phyloP scores from a whole-genome alignment of 352 stramenopile species.

The Phytophthora cryptogea region DNA sequence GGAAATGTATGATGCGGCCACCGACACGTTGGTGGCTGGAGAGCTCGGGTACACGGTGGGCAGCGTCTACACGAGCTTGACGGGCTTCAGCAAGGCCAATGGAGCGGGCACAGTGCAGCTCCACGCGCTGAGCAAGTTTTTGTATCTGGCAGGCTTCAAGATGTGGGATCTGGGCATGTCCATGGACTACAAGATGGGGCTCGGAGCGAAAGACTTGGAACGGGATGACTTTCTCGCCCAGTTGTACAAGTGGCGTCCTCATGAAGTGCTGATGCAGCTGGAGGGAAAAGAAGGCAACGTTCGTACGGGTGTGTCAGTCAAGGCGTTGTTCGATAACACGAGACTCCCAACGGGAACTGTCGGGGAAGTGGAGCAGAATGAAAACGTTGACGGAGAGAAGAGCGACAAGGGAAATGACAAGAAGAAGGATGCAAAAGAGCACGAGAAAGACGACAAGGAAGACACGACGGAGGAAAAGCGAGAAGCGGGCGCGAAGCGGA shows the following conservation, averaged over 20 bases:
- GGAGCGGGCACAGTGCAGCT: slow-evolving; percentile 87
- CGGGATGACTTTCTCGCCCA: slow-evolving; percentile 74
- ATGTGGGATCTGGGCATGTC: slow-evolving; percentile 91
- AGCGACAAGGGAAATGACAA: slow-evolving; percentile 6
- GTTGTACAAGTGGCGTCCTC: slow-evolving; percentile 63
- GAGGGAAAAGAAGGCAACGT: slow-evolving; percentile 42
- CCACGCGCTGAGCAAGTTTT: slow-evolving; percentile 71
- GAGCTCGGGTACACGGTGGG: slow-evolving; percentile 94
- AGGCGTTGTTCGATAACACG: slow-evolving; percentile 60
- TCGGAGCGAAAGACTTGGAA: slow-evolving; percentile 73
- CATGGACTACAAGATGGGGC: slow-evolving; percentile 88
- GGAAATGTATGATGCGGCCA: slow-evolving; percentile 87
- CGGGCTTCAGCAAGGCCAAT: slow-evolving; percentile 73
- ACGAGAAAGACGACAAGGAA: neutral
- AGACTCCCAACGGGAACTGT: slow-evolving; percentile 22
- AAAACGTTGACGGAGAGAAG: slow-evolving; percentile 2
- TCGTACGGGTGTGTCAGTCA: slow-evolving; percentile 46
- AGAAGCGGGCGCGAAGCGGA: slow-evolving; percentile 34
- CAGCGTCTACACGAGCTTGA: slow-evolving; percentile 91
- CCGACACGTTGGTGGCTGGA: slow-evolving; percentile 81
- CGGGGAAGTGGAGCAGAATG: neutral
- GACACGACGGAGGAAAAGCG: slow-evolving; percentile 20
- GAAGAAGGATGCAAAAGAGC: slow-evolving; percentile 16
- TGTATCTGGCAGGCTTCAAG: slow-evolving; percentile 77
- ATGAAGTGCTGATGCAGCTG: slow-evolving; percentile 56